Base-by-base conservation (phyloP, 768 basidiomycete species). In the Podaxis sp. region DNA sequence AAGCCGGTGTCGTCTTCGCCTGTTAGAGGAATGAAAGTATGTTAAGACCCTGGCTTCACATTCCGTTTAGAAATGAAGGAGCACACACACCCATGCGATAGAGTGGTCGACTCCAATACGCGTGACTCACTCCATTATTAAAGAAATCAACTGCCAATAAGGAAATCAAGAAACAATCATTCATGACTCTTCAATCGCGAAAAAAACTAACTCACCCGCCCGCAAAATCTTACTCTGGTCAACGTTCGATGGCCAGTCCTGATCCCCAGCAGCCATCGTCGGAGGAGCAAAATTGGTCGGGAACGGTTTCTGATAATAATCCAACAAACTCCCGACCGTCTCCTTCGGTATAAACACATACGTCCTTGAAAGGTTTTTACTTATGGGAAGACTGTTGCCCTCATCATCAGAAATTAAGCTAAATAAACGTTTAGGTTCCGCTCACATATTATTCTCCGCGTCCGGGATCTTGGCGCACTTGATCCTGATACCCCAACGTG, bases 401-500 rank as follows among this genome's bases (percentile, higher is more conserved):
- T 9, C 33, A 33, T 9, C 8, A 33, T 33, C 33, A 33, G 33
- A 33, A 33, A 33, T 9, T 9, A 33, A 33, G 33, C 2, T 33
- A 33, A 33, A 33, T 33, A 33, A 9, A 9, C 2, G 7, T 33
- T 33, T 9, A 9, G 8, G 0, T 9, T 9, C 33, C 24, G 65
- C 74, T 38, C 61, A 78, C 79, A 79, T 69, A 48, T 76, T 75
- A 3, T 60, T 61, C 3, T 66, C 42, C 1, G 68, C 64, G 46
- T 76, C 67, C 6, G 76, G 69, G 15, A 79, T 66, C 44, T 73
- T 75, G 15, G 66, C 61, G 63, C 79, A 81, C 39, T 71, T 73
- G 4, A 75, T 76, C 19, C 79, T 69, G 19, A 77, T 71, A 0
- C 79, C 79, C 79, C 79, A 80, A 60, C 74, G 68, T 15, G 79